Percentiles rank a stretch among this genome's conserved stretches.
Conservation (phyloP, 2,329 filamentous ascomycete genomes). For the Aureobasidium subglaciale region DNA sequence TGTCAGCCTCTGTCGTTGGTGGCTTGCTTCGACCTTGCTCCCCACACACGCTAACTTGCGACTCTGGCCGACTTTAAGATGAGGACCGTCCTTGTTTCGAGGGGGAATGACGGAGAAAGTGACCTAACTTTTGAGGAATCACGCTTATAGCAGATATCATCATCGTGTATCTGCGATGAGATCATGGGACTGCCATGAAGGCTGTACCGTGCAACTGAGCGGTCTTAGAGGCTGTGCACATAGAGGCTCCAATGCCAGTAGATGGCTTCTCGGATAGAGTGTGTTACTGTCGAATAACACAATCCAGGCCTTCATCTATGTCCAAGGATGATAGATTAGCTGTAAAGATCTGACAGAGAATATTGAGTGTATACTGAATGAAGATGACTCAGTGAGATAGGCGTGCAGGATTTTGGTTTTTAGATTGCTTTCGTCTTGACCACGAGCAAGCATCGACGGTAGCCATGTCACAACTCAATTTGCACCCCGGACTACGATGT, state of each 20-base stretch:
- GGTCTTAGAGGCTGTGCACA: not conserved
- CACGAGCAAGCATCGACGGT: too few relatives aligned
- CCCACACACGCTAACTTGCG: not conserved
- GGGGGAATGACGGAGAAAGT: not conserved
- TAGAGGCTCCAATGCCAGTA: too few relatives aligned
- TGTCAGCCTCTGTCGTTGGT: constrained; percentile 2
- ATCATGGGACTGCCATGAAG: not conserved
- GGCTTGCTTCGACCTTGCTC: constrained; percentile 1
- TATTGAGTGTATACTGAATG: not conserved
- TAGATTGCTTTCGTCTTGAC: too few relatives aligned
- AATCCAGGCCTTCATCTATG: not conserved
- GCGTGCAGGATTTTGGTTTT: too few relatives aligned
- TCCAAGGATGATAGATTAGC: not conserved
- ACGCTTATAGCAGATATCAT: not conserved
- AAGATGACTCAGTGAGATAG: not conserved
- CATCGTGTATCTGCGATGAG: not conserved
- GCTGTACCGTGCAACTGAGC: not conserved
- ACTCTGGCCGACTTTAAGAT: not conserved
- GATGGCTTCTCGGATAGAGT: too few relatives aligned
- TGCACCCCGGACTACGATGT: too few relatives aligned
- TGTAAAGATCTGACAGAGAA: not conserved
- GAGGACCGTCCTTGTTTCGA: not conserved
- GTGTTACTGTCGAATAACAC: not conserved
- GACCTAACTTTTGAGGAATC: not conserved
- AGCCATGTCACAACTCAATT: too few relatives aligned